These are phyloP conservation scores for Pontederia paniculata DNA, from an alignment of 176 grass and related monocot genomes.

Conservation along the genomic window DNA sequence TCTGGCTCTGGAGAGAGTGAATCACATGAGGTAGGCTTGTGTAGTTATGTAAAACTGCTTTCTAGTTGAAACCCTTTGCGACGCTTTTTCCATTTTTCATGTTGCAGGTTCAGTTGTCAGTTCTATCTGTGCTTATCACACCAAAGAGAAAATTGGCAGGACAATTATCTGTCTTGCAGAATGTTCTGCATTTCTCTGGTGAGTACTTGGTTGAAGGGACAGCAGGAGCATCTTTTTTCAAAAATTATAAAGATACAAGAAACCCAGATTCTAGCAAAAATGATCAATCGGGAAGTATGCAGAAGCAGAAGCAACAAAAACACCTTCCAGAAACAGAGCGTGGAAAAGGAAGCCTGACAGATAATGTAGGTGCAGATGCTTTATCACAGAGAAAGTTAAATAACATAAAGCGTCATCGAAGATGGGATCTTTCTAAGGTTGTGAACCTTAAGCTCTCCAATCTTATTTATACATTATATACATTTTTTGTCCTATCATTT, in stretches of 20 bases:
- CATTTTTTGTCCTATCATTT: neutral
- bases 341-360: slow-evolving; percentile 37
- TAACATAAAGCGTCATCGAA: slow-evolving; percentile 89
- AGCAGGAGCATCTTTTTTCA: slow-evolving; percentile 85
- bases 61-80: slow-evolving; percentile 12
- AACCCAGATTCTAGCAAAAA: slow-evolving; percentile 50
- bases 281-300: slow-evolving; percentile 35
- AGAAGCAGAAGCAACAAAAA: slow-evolving; percentile 39
- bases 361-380: slow-evolving; percentile 27
- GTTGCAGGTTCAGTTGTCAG: slow-evolving; percentile 52
- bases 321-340: slow-evolving; percentile 22
- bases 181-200: slow-evolving; percentile 74
- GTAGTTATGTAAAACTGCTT: neutral
- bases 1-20: slow-evolving; percentile 39
- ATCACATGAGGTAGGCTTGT: slow-evolving; percentile 35
- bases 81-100: slow-evolving; percentile 20
- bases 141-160: slow-evolving; percentile 90
- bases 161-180: slow-evolving; percentile 55
- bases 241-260: slow-evolving; percentile 52
- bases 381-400: slow-evolving; percentile 39
- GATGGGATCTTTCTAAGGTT: slow-evolving; percentile 82
- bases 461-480: neutral
- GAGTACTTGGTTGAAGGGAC: slow-evolving; percentile 95
- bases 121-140: slow-evolving; percentile 79
- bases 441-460: neutral